These are phyloP conservation scores for Thalia dealbata DNA, from an alignment of 176 grass and related monocot species.

Conservation along the genomic window DNA sequence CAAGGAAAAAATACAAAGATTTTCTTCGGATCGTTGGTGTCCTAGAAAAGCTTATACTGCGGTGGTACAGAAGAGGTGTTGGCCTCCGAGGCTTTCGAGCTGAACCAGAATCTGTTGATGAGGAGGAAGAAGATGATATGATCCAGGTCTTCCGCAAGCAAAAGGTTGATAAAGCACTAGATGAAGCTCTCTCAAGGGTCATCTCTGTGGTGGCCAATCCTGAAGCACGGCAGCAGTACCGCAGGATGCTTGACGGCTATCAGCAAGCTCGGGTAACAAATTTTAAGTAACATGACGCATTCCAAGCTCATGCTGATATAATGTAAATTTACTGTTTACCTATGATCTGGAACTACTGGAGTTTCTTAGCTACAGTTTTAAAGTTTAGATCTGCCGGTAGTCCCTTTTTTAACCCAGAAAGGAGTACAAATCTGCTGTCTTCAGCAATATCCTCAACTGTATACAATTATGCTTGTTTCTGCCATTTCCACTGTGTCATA, in stretches of 20 bases:
- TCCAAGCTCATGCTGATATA: not conserved
- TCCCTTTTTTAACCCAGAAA: not conserved
- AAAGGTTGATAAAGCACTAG: conserved; percentile 54
- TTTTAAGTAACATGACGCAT: too few relatives aligned
- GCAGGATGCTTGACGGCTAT: conserved; percentile 59
- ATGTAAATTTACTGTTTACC: not conserved
- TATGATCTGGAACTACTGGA: not conserved
- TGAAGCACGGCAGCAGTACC: conserved; percentile 64
- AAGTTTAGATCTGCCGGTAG: too few relatives aligned
- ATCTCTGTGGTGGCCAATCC: conserved; percentile 30
- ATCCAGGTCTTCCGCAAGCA: conserved; percentile 60
- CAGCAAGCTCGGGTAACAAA: conserved; percentile 46
- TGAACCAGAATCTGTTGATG: conserved; percentile 36
- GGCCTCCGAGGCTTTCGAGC: conserved; percentile 49
- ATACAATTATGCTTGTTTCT: not conserved
- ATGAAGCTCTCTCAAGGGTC: conserved; percentile 75
- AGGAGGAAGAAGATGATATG: conserved; percentile 49
- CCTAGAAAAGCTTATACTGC: conserved; percentile 72
- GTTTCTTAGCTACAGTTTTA: too few relatives aligned
- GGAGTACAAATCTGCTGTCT: not conserved
- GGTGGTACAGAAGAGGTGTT: conserved; percentile 58
- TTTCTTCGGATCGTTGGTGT: conserved; percentile 46
- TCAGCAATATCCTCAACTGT: not conserved
- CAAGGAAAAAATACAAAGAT: conserved; percentile 53
- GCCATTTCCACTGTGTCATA: not conserved